Base-by-base conservation (phyloP, 2,329 filamentous ascomycete genomes). In the Diaporthe helianthi region DNA sequence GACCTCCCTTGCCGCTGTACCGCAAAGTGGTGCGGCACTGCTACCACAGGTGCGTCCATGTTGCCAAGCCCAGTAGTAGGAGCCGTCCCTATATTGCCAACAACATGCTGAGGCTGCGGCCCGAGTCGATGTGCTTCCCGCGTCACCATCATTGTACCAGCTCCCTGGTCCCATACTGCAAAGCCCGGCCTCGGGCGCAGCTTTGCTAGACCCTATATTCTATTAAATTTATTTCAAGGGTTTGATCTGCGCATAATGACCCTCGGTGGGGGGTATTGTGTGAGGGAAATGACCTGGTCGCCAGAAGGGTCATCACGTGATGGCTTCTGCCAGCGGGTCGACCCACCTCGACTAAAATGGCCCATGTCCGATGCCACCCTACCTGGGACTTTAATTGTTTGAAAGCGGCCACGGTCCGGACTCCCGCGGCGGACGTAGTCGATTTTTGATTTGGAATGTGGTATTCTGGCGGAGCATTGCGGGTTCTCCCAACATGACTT, bases 261-360 rank as follows among this genome's bases (percentile, higher is more conserved):
- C 31, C 41, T 36, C 29, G 58, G 58, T 47, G 41, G 58, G 58
- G 58, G 7, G 15, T 2, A 1, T 17, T 6, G 1, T 33, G 44
- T 9, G 44, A 19, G 19, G 26, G 41, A 61, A 44, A 47, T 61
- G 26, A 61, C n/a, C 19, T 47, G 33, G 41, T 29, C 58, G 58
- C n/a, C 31, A 47, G 4, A 33, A 33, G 17, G 29, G 19, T 29
- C 41, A 33, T 61, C 58, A 61, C 58, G 58, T 61, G 58, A 61
- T 7, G 26, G 3, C 33, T 7, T 15, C 31, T 9, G 26, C 3
- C 6, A 61, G 22, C 19, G 10, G 55, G 19, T 3, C 13, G 26
- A 1, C 29, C 55, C 55, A 61, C 58, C 13, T 3, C n/a, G n/a
- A n/a, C n/a, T n/a, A n/a, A n/a, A n/a, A n/a, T n/a, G n/a, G 10